Evolutionary conservation across 805 yeast species (phyloP), one percentile per base, ranked within the genome.

Genomic region (Zygosaccharomyces rouxii): DNA sequence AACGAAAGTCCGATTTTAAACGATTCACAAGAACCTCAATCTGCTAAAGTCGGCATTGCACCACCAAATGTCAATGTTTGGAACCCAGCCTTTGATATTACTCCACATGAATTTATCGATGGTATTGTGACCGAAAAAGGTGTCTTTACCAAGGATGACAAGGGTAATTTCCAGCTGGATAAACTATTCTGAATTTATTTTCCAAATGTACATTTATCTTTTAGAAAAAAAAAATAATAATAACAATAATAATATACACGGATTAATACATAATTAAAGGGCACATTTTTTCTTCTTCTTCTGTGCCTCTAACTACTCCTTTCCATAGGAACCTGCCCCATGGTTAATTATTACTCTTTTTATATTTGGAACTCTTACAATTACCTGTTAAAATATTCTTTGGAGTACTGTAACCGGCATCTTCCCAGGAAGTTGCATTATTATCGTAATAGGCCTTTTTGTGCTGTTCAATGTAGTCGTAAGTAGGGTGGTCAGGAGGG

Each of bases 21-120:
- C 25, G 48, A 21, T 3, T 47, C 55, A 7, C 66, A 60, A 1
- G 60, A 66, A 21, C 74, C 73, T 4, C 42, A 69, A 33, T 58
- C 67, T 42, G 64, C 76, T 1, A 81, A 81, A 16, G 85, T 89
- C 11, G 85, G 86, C 35, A 77, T 85, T 49, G 96, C 97, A 1
- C 94, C 98, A 3, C 85, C 86, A 1, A 86, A 84, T 0, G 84
- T 90, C 28, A 71, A 75, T 4, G 96, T 89, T 1, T 92, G 97
- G 97, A 94, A 94, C 60, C 99, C 99, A 0, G 85, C 97, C 0
- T 92, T 92, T 60, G 99, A 92, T 62, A 89, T 94, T 13, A 89
- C 98, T 3, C 96, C 96, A 0, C 82, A 83, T 58, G 76, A 75
- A 39, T 70, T 84, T 33, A 89, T 92, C 47, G 97, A 89, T 62